Base-by-base conservation (phyloP, 768 basidiomycete species). In the Tricholoma sp. region DNA sequence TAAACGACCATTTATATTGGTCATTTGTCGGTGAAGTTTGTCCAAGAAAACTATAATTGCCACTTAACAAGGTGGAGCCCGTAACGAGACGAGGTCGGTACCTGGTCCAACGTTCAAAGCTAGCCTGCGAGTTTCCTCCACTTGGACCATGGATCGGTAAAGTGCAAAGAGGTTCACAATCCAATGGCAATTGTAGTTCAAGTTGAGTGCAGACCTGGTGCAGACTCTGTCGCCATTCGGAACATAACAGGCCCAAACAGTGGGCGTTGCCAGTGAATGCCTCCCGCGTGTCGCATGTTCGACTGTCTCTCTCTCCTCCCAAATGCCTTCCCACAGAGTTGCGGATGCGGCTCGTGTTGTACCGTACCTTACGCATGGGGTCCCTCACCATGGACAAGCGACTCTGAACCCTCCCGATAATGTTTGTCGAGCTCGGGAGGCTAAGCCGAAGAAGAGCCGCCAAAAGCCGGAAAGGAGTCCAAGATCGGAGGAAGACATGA, bases 341-440 rank as follows among this genome's bases (percentile, higher is more conserved):
- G 72, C 76, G 73, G 78, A 78, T 75, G 76, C 77, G 77, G 77
- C 74, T 62, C 71, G 70, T 65, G 73, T 78, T 64, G 75, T 80
- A 47, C 85, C 83, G 58, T 86, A 83, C 76, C 79, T 82, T 58
- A 76, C 83, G 56, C 83, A 80, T 68, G 74, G 72, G 67, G 74
- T 80, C 64, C 76, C 75, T 52, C 82, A 81, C 69, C 80, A 77
- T 67, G 81, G 78, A 63, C 79, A 81, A 64, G 69, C 77, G 63
- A 72, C 80, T 32, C 72, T 79, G 60, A 70, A 75, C 59, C 75
- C 79, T 5, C 73, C 79, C 52, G 83, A 86, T 66, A 83, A 74
- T 68, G 71, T 72, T 50, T 80, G 80, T 47, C 71, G 75, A 51
- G 68, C 75, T 12, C 77, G 79, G 52, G 78, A 79, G 66, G 64